These are phyloP conservation scores for Chaetomium olivaceum DNA, from an alignment of 2,329 filamentous ascomycete genomes.

Conservation along the genomic window DNA sequence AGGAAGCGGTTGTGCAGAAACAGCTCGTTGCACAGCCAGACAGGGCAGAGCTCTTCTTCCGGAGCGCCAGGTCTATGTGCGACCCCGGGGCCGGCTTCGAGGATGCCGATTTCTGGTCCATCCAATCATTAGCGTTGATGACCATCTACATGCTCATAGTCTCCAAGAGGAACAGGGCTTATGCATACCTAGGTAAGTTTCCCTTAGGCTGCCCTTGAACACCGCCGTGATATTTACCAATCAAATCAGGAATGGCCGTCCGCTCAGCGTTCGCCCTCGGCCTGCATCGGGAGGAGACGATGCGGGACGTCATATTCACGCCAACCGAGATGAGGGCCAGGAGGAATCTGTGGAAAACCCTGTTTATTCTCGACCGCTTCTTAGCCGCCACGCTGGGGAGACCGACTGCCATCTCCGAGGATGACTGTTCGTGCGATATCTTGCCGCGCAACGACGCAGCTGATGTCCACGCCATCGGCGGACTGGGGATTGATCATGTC, in stretches of 20 bases:
- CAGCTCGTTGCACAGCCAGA: constrained; percentile 51
- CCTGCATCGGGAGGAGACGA: constrained; percentile 61
- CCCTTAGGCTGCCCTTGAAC: background rate
- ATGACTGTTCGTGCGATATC: constrained; percentile 56
- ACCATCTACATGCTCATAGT: constrained; percentile 63
- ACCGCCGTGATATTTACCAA: constrained; percentile 13
- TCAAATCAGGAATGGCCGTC: constrained; percentile 58
- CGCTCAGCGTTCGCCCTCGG: constrained; percentile 63
- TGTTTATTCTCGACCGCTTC: constrained; percentile 66
- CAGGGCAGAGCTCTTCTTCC: constrained; percentile 63
- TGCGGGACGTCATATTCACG: constrained; percentile 50
- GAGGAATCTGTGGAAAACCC: constrained; percentile 62
- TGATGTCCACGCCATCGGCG: constrained; percentile 23
- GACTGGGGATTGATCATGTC: constrained; percentile 24
- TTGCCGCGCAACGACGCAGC: constrained; percentile 44
- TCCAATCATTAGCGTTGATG: constrained; percentile 65
- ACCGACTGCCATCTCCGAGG: constrained; percentile 61
- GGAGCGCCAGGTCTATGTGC: constrained; percentile 56
- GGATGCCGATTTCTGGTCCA: constrained; percentile 64
- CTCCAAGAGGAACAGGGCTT: constrained; percentile 63
- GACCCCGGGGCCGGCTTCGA: constrained; percentile 54
- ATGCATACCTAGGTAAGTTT: constrained; percentile 58
- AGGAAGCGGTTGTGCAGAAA: constrained; percentile 53
- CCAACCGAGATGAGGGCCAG: constrained; percentile 49
- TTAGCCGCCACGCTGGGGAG: constrained; percentile 63